Conservation (phyloP, 2,329 filamentous ascomycete genomes). For the Monilinia aucupariae region DNA sequence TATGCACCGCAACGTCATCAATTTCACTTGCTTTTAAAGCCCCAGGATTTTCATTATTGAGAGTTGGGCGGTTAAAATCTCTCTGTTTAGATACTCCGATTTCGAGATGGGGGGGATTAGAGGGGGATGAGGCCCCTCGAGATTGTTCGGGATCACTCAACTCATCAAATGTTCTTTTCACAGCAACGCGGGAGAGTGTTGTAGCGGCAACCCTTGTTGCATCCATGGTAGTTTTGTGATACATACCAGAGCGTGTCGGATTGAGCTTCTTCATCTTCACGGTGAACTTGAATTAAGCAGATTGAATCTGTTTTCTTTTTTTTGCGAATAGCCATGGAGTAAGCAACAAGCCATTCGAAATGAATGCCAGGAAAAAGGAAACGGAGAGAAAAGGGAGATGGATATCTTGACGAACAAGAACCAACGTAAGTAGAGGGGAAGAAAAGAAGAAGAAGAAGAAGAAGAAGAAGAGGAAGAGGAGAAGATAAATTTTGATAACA, state of each 20-base stretch:
- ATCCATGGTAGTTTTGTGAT: conserved; percentile 29
- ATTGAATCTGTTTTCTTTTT: neutral
- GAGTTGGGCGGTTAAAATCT: conserved; percentile 18
- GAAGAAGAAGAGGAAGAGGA: too few species aligned
- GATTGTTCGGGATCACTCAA: neutral
- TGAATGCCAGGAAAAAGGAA: neutral
- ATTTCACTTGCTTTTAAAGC: conserved; percentile 45
- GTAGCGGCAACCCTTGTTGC: conserved; percentile 20
- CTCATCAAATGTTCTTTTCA: conserved; percentile 27
- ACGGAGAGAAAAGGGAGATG: neutral
- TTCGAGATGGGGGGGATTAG: neutral
- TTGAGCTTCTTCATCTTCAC: neutral
- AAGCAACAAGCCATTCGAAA: conserved; percentile 1
- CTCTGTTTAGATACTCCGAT: neutral
- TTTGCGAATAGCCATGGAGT: neutral
- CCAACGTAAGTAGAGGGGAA: too few species aligned
- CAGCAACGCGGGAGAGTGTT: conserved; percentile 23
- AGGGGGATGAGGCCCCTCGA: neutral
- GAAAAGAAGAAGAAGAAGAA: too few species aligned
- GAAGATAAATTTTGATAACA: neutral
- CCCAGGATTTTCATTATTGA: conserved; percentile 19
- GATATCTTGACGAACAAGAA: neutral
- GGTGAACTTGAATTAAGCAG: too few species aligned
- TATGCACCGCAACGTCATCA: conserved; percentile 32
- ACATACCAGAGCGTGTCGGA: neutral